Base-by-base conservation (phyloP, 2,329 filamentous ascomycete species). In the Pseudomassariella vexata region DNA sequence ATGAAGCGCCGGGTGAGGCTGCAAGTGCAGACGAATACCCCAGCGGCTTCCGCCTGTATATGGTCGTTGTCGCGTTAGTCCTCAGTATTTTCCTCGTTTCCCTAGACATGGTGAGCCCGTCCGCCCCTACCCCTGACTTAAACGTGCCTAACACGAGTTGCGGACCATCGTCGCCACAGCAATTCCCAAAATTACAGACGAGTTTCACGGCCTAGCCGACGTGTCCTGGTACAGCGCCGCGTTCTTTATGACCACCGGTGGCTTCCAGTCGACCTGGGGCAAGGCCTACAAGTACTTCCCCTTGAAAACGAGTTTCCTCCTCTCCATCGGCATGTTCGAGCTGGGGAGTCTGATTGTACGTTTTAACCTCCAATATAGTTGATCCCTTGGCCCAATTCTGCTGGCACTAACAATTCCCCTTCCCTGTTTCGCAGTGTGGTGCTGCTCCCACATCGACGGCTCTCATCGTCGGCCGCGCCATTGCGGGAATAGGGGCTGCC, bases 161-260 rank as follows among this genome's bases (percentile, higher is more conserved):
- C n/a, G n/a, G n/a, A n/a, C n/a, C 23, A 42, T 40, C 22, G 35
- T 42, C 24, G 34, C 32, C 8, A 43, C 42, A 9, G 71, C 70
- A 8, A 73, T 76, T 24, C 71, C 71, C 8, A 68, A 67, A 39
- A 74, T 76, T 45, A 73, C 71, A 2, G 64, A 63, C 40, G 62
- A 70, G 24, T 70, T 72, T 53, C 57, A 68, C 35, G 59, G 65
- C 28, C 60, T 75, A 12, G 59, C 63, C 21, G 66, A 75, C 39
- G 64, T 74, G 9, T 66, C 68, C 15, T 80, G 76, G 76, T 79
- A 79, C 42, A 73, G 70, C 3, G 63, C 69, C 11, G 68, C 68
- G 24, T 75, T 68, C 42, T 70, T 73, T 50, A 56, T 72, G 42
- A 67, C 65, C 2, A 47, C 66, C 19, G 66, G 60, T 8, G 56